Base-by-base conservation (phyloP, 164 flowering plant genomes). In the Tinospora cordifolia region DNA sequence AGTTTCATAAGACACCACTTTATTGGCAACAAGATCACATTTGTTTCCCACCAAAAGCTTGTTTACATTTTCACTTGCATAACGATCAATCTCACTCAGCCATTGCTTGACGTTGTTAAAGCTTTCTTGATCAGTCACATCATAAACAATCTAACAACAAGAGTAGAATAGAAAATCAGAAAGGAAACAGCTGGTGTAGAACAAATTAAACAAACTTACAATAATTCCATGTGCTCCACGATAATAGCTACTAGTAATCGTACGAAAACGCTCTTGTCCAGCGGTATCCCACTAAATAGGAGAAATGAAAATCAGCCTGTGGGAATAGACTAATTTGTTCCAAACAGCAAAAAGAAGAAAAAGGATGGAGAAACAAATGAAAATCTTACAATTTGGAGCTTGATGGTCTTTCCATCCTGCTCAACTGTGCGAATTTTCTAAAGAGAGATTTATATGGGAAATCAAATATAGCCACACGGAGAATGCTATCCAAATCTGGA, bases 191-290 rank as follows among this genome's bases (percentile, higher is more conserved):
- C 68, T 30, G 63, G 5, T 1, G 7, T 0, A 41, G 54, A 49
- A 54, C 8, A 22, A 21, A 21, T 4, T 19, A 14, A 1, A n/a
- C 4, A 38, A n/a, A 70, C 88, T 81, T 68, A 88, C 92, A 78
- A 87, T 90, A 57, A 88, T 88, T 41, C 92, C 96, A 84, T 88
- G 91, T 66, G 92, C 92, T 69, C 96, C 96, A 65, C 95, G 89
- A 71, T 90, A 90, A 82, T 90, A 90, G 78, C 95, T 90, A 79
- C 95, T 90, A 6, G 95, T 90, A 69, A 90, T 90, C 54, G 95
- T 90, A 72, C 92, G 80, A 57, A 90, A 88, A 30, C 92, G 88
- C 75, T 88, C 92, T 81, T 88, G 95, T 54, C 95, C 92, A 71
- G 92, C 95, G 54, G 92, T 90, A 76, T 90, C 95, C 95, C 92